Evolutionary conservation across 148 eudicot species (phyloP), one percentile per base, ranked within the genome.

Genomic region (Mesembryanthemum crystallinum): DNA sequence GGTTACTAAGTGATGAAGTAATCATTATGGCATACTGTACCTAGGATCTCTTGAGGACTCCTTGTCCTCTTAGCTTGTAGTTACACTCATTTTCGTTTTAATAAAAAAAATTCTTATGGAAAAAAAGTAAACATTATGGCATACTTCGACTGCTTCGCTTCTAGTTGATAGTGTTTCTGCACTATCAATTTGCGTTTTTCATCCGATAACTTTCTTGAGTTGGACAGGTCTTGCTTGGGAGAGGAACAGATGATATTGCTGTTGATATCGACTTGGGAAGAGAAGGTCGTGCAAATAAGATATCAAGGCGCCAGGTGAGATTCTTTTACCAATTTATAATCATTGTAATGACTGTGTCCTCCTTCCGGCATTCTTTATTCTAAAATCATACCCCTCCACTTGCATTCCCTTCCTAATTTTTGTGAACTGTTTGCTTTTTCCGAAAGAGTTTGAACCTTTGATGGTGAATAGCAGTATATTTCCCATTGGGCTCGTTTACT

Each of bases 301-400:
- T 94, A 82, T 94, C 98, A 55, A 89, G 98, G 73, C 91, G 96
- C 30, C 97, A 94, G 96, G 98, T 92, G 78, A 57, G 79, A 29
- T 52, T 47, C 61, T 4, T 9, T 52, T 60, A 27, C 58, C 17
- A 18, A 29, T 14, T 70, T 52, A 13, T 45, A 20, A 27, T 59
- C 42, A 49, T 30, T 5, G 18, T n/a, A 32, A 51, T 45, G 59
- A 47, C 4, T 54, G 8, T 8, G 21, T 74, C 10, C 30, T 76
- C 27, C 20, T 18, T n/a, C 27, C 5, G 7, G 33, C 28, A 49
- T 65, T 70, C 39, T 49, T 70, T n/a, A 23, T 10, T 12, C 14
- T 29, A 43, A 17, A 67, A 42, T 67, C 24, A 20, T 27, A n/a
- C n/a, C 3, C 15, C 20, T 17, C 13, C 43, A 5, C 33, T 45